phyloP scores from a whole-genome alignment of 2,329 filamentous ascomycete genomes.

The Fusarium guadeloupense region DNA sequence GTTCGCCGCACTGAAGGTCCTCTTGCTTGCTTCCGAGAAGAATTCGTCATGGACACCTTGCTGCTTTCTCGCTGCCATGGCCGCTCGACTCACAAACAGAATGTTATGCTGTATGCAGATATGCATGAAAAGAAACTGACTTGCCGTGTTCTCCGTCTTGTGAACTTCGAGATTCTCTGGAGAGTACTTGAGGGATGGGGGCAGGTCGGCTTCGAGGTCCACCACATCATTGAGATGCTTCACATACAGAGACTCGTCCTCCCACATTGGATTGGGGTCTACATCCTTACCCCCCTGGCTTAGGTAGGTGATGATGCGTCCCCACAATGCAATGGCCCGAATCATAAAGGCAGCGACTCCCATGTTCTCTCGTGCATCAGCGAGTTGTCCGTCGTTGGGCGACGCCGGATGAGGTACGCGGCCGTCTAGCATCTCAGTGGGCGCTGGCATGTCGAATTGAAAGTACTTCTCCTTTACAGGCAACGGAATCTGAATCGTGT shows the following conservation, averaged over 20 bases:
- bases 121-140: slow-evolving; percentile 93
- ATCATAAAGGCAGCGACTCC: slow-evolving; percentile 93
- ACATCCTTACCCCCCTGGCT: slow-evolving; percentile 88
- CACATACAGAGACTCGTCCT: slow-evolving; percentile 78
- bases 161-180: slow-evolving; percentile 86
- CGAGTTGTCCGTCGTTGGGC: slow-evolving; percentile 69
- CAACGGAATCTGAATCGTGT: slow-evolving; percentile 86
- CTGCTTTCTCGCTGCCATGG: slow-evolving; percentile 74
- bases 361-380: slow-evolving; percentile 83
- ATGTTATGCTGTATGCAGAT: slow-evolving; percentile 89
- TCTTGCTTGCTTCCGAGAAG: slow-evolving; percentile 75
- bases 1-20: slow-evolving; percentile 84
- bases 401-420: slow-evolving; percentile 70
- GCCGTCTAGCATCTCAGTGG: slow-evolving; percentile 84
- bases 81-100: slow-evolving; percentile 89
- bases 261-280: slow-evolving; percentile 83
- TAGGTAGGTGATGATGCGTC: slow-evolving; percentile 86
- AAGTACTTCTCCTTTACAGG: slow-evolving; percentile 92
- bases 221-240: slow-evolving; percentile 76
- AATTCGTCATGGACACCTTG: slow-evolving; percentile 81
- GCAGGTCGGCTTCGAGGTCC: slow-evolving; percentile 74
- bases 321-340: slow-evolving; percentile 86
- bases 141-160: slow-evolving; percentile 83
- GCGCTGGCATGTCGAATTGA: slow-evolving; percentile 87
- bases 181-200: slow-evolving; percentile 76